A percentile compares a stretch with the other conserved stretches of the same genome.
Conservation (phyloP, 805 yeast genomes). For the Groenewaldozyma salmanticensis region DNA sequence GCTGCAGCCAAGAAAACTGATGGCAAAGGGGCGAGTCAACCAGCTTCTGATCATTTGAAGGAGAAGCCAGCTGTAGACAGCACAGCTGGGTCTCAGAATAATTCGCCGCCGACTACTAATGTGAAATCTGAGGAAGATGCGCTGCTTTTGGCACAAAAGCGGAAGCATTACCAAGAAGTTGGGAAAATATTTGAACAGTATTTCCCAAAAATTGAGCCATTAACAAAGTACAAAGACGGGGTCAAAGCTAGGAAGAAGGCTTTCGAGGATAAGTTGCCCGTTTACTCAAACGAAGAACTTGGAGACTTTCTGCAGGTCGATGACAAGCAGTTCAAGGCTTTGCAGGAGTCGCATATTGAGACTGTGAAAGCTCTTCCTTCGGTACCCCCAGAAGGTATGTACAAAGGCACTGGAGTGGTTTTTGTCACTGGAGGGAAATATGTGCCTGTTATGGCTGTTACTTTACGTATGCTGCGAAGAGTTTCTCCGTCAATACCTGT, state of each 20-base stretch:
- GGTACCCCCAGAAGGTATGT: constrained; percentile 12
- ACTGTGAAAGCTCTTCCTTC: constrained; percentile 40
- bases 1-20: no score
- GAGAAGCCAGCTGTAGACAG: no score
- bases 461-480: constrained; percentile 55
- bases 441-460: constrained; percentile 59
- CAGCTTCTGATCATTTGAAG: no score
- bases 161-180: constrained; percentile 27
- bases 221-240: constrained; percentile 36
- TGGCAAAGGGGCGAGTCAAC: no score
- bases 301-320: constrained; percentile 39
- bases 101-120: no score
- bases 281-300: constrained; percentile 46
- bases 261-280: constrained; percentile 20
- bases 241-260: constrained; percentile 29
- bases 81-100: no score
- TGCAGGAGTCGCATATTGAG: constrained; percentile 39
- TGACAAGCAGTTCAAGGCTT: constrained; percentile 32
- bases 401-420: constrained; percentile 43
- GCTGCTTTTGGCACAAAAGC: no score
- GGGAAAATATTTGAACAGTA: constrained; percentile 35
- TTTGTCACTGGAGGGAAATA: constrained; percentile 76
- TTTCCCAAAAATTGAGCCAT: constrained; percentile 35
- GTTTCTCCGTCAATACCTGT: constrained; percentile 64
- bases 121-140: no score